A percentile compares a stretch with the other conserved stretches of the same genome.
phyloP scores from a whole-genome alignment of 768 basidiomycete genomes.

The Cyathus striatus region DNA sequence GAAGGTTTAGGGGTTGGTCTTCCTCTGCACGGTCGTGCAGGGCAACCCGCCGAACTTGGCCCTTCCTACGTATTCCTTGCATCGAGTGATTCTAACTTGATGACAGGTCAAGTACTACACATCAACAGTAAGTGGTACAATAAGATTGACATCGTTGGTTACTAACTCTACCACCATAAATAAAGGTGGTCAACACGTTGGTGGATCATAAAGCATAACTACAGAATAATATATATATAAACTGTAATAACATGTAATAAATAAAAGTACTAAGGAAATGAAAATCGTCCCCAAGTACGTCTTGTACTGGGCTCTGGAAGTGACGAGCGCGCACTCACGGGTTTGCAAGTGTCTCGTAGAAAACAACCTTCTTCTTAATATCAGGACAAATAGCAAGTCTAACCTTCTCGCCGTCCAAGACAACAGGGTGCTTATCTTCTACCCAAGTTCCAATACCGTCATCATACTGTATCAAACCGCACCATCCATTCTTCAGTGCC shows the following conservation, averaged over 20 bases:
- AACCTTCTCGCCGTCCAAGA: constrained; percentile 60
- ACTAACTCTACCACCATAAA: neutral
- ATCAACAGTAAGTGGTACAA: constrained; percentile 21
- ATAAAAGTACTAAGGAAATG: neutral
- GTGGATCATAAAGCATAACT: constrained; percentile 13
- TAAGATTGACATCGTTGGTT: neutral
- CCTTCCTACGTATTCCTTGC: constrained; percentile 55
- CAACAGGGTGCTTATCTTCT: constrained; percentile 40
- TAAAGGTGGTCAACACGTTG: constrained; percentile 16
- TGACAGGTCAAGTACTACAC: constrained; percentile 33
- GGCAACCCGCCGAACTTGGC: constrained; percentile 48
- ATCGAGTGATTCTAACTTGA: constrained; percentile 30
- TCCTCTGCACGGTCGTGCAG: constrained; percentile 44
- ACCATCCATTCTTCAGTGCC: constrained; percentile 42
- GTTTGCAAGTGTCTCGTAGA: constrained; percentile 44
- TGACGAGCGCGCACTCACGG: too few species aligned
- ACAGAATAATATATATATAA: neutral
- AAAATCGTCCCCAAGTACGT: neutral
- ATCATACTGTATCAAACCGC: constrained; percentile 19
- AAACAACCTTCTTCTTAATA: constrained; percentile 50
- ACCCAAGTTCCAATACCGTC: constrained; percentile 48
- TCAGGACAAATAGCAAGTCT: constrained; percentile 66
- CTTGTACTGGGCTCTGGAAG: too few species aligned
- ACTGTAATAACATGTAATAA: neutral
- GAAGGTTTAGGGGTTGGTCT: constrained; percentile 44